Conservation (phyloP, 2,329 filamentous ascomycete genomes). For the Trichoderma koningii region DNA sequence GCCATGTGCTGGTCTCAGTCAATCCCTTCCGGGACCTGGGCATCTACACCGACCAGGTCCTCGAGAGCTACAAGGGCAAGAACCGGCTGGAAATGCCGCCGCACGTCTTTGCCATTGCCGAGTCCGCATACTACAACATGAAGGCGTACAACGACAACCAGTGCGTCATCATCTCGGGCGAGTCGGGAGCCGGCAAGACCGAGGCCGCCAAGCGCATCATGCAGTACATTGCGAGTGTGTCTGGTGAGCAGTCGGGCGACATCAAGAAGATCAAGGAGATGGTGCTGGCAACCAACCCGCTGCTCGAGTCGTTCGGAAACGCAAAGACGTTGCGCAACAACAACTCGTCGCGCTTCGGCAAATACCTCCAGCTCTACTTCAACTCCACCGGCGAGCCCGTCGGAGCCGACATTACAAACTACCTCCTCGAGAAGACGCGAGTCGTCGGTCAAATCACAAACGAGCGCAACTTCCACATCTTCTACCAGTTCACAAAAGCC, state of each 20-base stretch:
- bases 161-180: constrained; percentile 98
- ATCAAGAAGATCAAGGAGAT: constrained; percentile 99
- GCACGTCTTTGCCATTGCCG: constrained; percentile 96
- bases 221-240: constrained; percentile 99
- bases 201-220: constrained; percentile 98
- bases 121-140: constrained; percentile 99
- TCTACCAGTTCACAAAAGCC: constrained; percentile 97
- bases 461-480: constrained; percentile 98
- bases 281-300: constrained; percentile 95
- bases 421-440: constrained; percentile 90
- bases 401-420: constrained; percentile 97
- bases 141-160: constrained; percentile 99
- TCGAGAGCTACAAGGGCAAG: constrained; percentile 94
- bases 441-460: constrained; percentile 94
- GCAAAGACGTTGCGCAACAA: constrained; percentile 98
- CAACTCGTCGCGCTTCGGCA: constrained; percentile 97
- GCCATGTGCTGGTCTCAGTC: constrained; percentile 97
- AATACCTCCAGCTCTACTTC: constrained; percentile 97
- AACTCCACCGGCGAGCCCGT: constrained; percentile 88
- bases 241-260: constrained; percentile 77
- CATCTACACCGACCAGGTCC: constrained; percentile 93
- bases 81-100: constrained; percentile 94
- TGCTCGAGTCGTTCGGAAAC: constrained; percentile 97
- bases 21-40: constrained; percentile 97
- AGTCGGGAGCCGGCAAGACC: constrained; percentile 97